A percentile compares a stretch with the other conserved stretches of the same genome.
These are phyloP conservation scores for Kwoniella sp. DNA, from an alignment of 768 basidiomycete species.

Conservation along the genomic window DNA sequence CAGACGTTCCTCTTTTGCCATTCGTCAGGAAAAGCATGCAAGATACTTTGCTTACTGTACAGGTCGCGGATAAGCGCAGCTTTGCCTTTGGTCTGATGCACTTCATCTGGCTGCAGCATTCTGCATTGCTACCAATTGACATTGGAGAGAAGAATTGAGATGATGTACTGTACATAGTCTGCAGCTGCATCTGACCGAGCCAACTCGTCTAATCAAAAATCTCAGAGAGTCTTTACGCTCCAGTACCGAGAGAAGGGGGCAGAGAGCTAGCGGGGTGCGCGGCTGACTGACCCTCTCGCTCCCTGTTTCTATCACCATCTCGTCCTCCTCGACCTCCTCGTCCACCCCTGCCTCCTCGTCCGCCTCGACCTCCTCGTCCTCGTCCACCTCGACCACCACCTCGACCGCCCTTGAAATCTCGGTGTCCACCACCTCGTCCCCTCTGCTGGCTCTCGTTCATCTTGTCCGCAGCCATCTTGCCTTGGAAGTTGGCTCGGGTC, in stretches of 20 bases:
- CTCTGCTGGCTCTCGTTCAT: conserved; percentile 26
- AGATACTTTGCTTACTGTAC: too few relatives aligned
- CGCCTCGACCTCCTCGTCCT: conserved; percentile 39
- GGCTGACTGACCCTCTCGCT: conserved; percentile 15
- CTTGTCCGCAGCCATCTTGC: conserved; percentile 47
- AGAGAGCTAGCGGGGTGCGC: conserved; percentile 23
- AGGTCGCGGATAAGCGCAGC: too few relatives aligned
- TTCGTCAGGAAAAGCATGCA: too few relatives aligned
- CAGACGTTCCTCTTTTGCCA: too few relatives aligned
- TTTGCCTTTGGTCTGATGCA: too few relatives aligned
- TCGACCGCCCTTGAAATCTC: conserved; percentile 41
- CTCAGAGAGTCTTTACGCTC: conserved; percentile 2
- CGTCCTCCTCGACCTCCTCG: conserved; percentile 25
- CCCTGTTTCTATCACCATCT: conserved; percentile 20
- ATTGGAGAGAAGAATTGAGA: too few relatives aligned
- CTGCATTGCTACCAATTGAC: too few relatives aligned
- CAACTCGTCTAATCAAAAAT: background rate
- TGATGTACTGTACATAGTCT: too few relatives aligned
- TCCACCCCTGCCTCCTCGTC: conserved; percentile 39
- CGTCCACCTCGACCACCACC: conserved; percentile 43
- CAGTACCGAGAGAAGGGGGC: conserved; percentile 23
- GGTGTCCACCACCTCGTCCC: conserved; percentile 26
- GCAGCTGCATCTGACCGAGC: background rate
- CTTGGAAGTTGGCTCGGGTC: conserved; percentile 55
- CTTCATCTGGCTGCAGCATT: too few relatives aligned